Conservation (phyloP, 2,329 filamentous ascomycete genomes). For the Apiospora rasikravindrae region DNA sequence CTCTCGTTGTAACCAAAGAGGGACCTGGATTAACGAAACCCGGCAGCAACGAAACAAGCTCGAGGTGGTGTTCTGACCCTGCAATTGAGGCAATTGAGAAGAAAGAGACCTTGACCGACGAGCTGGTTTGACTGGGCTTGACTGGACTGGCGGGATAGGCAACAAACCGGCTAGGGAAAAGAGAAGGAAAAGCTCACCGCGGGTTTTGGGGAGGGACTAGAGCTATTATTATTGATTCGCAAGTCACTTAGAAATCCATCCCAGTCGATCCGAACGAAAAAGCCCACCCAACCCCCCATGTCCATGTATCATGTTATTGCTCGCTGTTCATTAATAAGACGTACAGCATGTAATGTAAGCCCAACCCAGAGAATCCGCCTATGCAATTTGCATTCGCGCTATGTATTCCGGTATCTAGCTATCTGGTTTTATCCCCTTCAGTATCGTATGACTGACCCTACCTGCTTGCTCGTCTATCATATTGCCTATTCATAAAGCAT, state of each 20-base stretch:
- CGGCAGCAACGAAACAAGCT: background rate
- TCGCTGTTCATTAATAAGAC: slow-evolving; percentile 13
- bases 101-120: background rate
- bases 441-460: background rate
- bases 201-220: slow-evolving; percentile 9
- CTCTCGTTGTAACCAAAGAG: slow-evolving; percentile 3
- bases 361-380: background rate
- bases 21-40: background rate
- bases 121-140: slow-evolving; percentile 7
- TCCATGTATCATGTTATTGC: background rate
- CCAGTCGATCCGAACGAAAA: slow-evolving; percentile 15
- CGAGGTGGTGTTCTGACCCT: background rate
- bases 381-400: slow-evolving; percentile 1
- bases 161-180: slow-evolving; percentile 13
- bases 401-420: background rate
- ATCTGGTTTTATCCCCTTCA: too few species aligned
- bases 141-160: slow-evolving; percentile 14
- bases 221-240: slow-evolving; percentile 16
- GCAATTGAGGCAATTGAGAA: slow-evolving; percentile 3
- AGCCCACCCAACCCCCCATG: background rate
- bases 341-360: slow-evolving; percentile 3
- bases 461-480: background rate
- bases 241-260: slow-evolving; percentile 8
- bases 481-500: background rate
- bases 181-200: slow-evolving; percentile 16